These are phyloP conservation scores for Bretschneidera sinensis DNA, from an alignment of 345 rosid species.

Conservation along the genomic window DNA sequence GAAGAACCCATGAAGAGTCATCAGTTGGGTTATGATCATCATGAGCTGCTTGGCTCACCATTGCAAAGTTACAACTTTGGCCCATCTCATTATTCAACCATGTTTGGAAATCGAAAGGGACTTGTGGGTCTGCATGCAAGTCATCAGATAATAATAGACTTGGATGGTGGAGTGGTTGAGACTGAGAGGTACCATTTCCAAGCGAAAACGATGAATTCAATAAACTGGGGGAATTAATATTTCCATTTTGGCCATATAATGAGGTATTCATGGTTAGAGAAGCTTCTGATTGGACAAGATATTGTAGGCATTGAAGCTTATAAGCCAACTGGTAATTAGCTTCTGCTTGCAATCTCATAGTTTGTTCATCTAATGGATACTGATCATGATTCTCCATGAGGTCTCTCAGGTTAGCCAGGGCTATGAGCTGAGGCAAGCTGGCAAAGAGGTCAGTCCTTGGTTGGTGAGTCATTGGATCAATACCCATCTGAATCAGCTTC, in stretches of 20 bases:
- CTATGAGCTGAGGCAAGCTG: conserved; percentile 41
- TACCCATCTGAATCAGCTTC: conserved; percentile 78
- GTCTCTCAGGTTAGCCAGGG: conserved; percentile 40
- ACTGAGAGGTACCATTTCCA: conserved; percentile 19
- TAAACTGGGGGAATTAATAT: conserved; percentile 25
- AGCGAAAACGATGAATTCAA: conserved; percentile 24
- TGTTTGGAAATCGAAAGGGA: conserved; percentile 39
- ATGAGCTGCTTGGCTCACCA: conserved; percentile 22
- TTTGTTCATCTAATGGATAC: conserved; percentile 29
- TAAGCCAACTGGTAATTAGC: conserved; percentile 36
- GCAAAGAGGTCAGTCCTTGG: conserved; percentile 53
- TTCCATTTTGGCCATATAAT: conserved; percentile 24
- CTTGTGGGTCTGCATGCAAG: conserved; percentile 34
- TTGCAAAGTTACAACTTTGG: conserved; percentile 17
- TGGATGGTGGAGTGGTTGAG: conserved; percentile 40
- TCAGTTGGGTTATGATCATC: conserved; percentile 9
- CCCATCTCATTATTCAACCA: conserved; percentile 28
- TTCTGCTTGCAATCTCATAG: conserved; percentile 44
- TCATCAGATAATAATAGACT: conserved; percentile 26
- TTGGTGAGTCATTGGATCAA: conserved; percentile 75
- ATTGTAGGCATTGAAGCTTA: conserved; percentile 39
- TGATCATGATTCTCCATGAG: conserved; percentile 29
- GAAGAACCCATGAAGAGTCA: conserved; percentile 29
- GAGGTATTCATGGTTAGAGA: conserved; percentile 1
- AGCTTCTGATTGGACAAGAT: conserved; percentile 33